Conservation (phyloP, 1,284 basidiomycete species). For the Malassezia japonica region DNA sequence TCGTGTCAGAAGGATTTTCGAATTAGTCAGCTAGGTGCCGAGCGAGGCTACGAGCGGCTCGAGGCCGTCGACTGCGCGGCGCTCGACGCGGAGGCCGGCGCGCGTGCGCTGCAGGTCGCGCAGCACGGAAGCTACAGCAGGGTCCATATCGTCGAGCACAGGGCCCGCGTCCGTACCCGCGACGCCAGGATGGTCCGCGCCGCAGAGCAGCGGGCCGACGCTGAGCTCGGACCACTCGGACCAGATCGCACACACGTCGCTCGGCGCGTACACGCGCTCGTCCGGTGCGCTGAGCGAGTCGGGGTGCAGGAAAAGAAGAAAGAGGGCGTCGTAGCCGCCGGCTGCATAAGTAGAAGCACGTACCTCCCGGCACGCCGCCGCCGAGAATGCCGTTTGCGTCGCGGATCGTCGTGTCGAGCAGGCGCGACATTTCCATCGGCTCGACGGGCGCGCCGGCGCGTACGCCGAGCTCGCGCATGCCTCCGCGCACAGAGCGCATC, state of each 20-base stretch:
- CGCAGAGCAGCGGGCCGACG: constrained; percentile 54
- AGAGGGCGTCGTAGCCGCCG: constrained; percentile 93
- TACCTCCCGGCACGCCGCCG: constrained; percentile 77
- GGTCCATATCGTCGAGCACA: background rate
- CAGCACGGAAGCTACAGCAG: background rate
- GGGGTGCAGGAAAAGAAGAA: constrained; percentile 57
- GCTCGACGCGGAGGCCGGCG: constrained; percentile 1
- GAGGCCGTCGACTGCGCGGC: constrained; percentile 4
- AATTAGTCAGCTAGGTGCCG: constrained; percentile 9
- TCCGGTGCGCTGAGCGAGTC: background rate
- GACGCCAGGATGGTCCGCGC: constrained; percentile 59
- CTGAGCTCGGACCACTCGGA: constrained; percentile 10
- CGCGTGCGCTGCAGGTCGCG: background rate
- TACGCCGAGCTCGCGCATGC: constrained; percentile 80
- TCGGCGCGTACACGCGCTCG: constrained; percentile 5
- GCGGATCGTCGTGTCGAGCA: constrained; percentile 71
- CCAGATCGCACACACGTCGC: constrained; percentile 23
- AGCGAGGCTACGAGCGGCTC: background rate
- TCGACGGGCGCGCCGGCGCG: constrained; percentile 77
- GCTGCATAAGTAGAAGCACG: constrained; percentile 50
- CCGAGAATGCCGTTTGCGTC: constrained; percentile 71
- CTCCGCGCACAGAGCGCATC: constrained; percentile 61
- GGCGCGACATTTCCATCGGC: constrained; percentile 71
- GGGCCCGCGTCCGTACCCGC: too few relatives aligned
- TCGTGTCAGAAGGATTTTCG: background rate